These are phyloP conservation scores for Ustilago sp. DNA, from an alignment of 1,284 basidiomycete genomes.

Conservation along the genomic window DNA sequence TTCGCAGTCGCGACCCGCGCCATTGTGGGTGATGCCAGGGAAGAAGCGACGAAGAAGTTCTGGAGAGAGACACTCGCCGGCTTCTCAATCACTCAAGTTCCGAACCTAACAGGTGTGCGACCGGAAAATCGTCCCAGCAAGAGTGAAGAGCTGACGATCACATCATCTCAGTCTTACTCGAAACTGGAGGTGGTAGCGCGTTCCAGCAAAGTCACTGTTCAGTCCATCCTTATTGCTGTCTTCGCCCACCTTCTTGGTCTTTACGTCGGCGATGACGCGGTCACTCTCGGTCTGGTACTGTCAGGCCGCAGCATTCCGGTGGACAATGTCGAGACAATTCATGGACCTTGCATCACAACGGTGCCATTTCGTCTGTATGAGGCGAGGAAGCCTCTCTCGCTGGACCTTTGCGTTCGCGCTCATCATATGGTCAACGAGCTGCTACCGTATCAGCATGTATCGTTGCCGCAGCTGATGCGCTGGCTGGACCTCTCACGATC, in stretches of 20 bases:
- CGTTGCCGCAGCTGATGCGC: conserved; percentile 55
- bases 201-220: conserved; percentile 46
- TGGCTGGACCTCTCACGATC: conserved; percentile 35
- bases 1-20: conserved; percentile 32
- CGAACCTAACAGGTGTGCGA: conserved; percentile 54
- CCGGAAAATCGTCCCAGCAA: conserved; percentile 22
- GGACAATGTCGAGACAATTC: conserved; percentile 45
- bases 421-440: conserved; percentile 37
- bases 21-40: conserved; percentile 25
- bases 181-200: conserved; percentile 38
- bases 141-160: conserved; percentile 28
- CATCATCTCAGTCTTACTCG: conserved; percentile 6
- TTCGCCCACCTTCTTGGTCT: conserved; percentile 48
- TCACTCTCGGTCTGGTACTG: conserved; percentile 61
- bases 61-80: conserved; percentile 52
- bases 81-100: conserved; percentile 49
- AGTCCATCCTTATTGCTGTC: conserved; percentile 51
- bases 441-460: conserved; percentile 56
- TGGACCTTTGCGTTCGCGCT: conserved; percentile 18
- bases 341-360: conserved; percentile 64
- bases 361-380: conserved; percentile 55
- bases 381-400: not conserved
- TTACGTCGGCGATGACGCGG: conserved; percentile 57
- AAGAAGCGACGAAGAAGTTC: conserved; percentile 30
- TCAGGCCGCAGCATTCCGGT: conserved; percentile 54